phyloP scores from a whole-genome alignment of 2,329 filamentous ascomycete species.

The Microcyclosporella mali region DNA sequence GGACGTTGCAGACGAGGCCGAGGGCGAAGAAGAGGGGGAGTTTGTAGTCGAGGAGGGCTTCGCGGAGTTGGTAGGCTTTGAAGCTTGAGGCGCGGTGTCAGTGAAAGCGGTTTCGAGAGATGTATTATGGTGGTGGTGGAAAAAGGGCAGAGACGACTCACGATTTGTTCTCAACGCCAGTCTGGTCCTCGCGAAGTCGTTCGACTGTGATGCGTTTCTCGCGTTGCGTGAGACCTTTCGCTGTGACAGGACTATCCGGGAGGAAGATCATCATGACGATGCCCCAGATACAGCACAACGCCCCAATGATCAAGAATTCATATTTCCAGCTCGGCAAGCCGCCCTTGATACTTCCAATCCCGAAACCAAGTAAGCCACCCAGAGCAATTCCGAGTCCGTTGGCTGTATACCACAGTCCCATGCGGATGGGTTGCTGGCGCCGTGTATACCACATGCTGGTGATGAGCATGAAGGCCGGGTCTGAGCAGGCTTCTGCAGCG shows the following conservation, averaged over 20 bases:
- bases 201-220: conserved; percentile 53
- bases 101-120: too few species aligned
- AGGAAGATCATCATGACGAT: conserved; percentile 44
- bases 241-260: conserved; percentile 46
- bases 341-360: conserved; percentile 55
- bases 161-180: conserved; percentile 49
- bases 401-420: conserved; percentile 55
- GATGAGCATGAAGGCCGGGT: conserved; percentile 59
- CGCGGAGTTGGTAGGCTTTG: conserved; percentile 48
- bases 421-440: conserved; percentile 55
- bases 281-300: conserved; percentile 55
- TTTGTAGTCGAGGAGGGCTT: conserved; percentile 54
- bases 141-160: not conserved
- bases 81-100: conserved; percentile 33
- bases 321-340: conserved; percentile 56
- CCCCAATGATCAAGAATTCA: conserved; percentile 58
- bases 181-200: conserved; percentile 52
- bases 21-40: conserved; percentile 53
- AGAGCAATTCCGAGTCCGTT: conserved; percentile 56
- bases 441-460: conserved; percentile 62
- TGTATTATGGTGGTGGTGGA: not conserved
- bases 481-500: conserved; percentile 51
- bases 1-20: conserved; percentile 46
- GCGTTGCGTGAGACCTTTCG: conserved; percentile 45
- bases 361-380: conserved; percentile 53